Base-by-base conservation (phyloP, 208 protist genomes). In the Wallacemonas collosoma region DNA sequence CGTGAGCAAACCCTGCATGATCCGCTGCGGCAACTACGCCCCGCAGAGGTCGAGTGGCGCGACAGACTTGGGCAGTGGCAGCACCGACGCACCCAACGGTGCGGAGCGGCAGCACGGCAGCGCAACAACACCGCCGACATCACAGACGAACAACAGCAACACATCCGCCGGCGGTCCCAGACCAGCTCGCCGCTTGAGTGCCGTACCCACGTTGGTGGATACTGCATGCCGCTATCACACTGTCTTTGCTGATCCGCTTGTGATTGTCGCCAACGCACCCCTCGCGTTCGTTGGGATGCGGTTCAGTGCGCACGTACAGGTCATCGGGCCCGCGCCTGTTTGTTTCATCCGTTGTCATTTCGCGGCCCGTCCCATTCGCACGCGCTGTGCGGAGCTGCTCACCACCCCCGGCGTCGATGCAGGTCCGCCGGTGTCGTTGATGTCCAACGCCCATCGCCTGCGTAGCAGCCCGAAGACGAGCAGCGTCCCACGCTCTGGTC, bases 321-420 rank as follows among this genome's bases (percentile, higher is more conserved):
- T 93, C 36, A 44, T 58, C 7, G 87, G 87, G 7, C 57, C 40
- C 36, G 87, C 76, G 11, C 77, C 77, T 1, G 82, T 87, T n/a
- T 85, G 77, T 26, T 93, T 93, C 62, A 62, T 79, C n/a, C 71
- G 82, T 36, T 93, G 87, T 68, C 53, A 62, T 39, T 93, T 93
- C 69, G 73, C 77, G 36, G 48, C 72, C 43, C 12, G 36, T 38
- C 57, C 40, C 8, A 45, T 75, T 1, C 12, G 45, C 8, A 35
- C 53, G 70, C 76, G 71, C 36, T 79, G 73, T 40, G 69, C 74
- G 57, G 43, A 70, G 43, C 71, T 82, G 47, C 11, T 76, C 5
- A 58, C 51, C n/a, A 15, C 64, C 56, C 6, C 60, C 47, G 26
- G 61, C 15, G 53, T 39, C 40, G 35, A 40, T 65, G 35, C 15